Base-by-base conservation (phyloP, 2,329 filamentous ascomycete genomes). In the Aspergillus alliaceus region DNA sequence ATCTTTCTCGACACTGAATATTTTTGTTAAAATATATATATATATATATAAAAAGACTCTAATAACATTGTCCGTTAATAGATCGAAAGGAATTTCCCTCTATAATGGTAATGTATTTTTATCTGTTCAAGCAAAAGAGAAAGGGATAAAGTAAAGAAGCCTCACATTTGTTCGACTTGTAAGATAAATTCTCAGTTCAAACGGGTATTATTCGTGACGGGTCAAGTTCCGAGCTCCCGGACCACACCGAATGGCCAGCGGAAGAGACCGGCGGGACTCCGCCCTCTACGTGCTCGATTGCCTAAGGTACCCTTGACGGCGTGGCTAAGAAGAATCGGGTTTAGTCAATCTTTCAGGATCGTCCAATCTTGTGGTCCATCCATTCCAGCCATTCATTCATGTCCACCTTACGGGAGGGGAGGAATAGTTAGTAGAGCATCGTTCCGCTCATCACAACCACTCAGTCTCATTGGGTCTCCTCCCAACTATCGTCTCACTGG, bases 261-360 rank as follows among this genome's bases (percentile, higher is more conserved):
- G 65, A 67, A 65, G 31, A 59, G 59, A 53, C 63, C 64, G 64
- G 65, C 65, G 65, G 65, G 64, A 66, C 62, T 62, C 61, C 64
- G 64, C 64, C 61, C 59, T 47, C 54, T 55, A 18, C 42, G 24
- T 47, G 50, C 35, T 40, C 22, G 54, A 35, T 54, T 42, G 34
- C n/a, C 22, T 40, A 42, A 44, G 40, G 40, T 25, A n/a, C 39
- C 12, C 27, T 34, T 20, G 29, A 48, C 27, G 29, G 44, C 40
- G 42, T n/a, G 37, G 42, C 31, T 50, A 29, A 22, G 35, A 22
- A 18, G 18, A 6, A 20, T 20, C 12, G 51, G 40, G 24, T 53
- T 53, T 32, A 31, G 18, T 32, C n/a, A 32, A 22, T 18, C 44
- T 32, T 48, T 32, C 18, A 48, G 44, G 44, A 48, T 48, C 44